phyloP scores from a whole-genome alignment of 192 early-diverging fungal species.

The Martensiomyces pterosporus region DNA sequence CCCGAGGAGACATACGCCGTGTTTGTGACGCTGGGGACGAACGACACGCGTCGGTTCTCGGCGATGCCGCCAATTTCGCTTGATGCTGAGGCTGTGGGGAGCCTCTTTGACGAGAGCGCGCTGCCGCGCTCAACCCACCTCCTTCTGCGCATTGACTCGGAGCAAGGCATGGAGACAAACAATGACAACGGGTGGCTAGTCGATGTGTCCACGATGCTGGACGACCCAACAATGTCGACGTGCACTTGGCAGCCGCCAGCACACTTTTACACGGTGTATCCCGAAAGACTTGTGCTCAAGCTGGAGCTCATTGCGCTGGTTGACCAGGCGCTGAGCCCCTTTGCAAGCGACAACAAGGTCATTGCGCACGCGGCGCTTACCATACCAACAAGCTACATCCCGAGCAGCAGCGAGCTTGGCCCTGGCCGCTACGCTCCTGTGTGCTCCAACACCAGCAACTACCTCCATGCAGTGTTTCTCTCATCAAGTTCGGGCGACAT shows the following conservation, averaged over 20 bases:
- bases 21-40: constrained; percentile 38
- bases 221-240: constrained; percentile 10
- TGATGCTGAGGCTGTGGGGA: constrained; percentile 22
- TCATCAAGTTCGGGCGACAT: constrained; percentile 17
- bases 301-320: constrained; percentile 42
- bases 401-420: constrained; percentile 25
- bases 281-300: constrained; percentile 40
- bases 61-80: constrained; percentile 23
- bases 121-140: constrained; percentile 45
- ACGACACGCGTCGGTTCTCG: constrained; percentile 24
- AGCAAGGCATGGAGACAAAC: constrained; percentile 28
- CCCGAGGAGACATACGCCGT: constrained; percentile 26
- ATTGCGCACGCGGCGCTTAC: constrained; percentile 34
- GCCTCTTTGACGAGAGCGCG: constrained; percentile 27
- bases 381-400: constrained; percentile 25
- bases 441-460: constrained; percentile 27
- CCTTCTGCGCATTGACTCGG: constrained; percentile 37
- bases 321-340: constrained; percentile 35
- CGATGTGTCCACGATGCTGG: constrained; percentile 29
- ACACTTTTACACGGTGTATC: constrained; percentile 37
- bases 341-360: constrained; percentile 20
- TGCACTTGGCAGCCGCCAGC: constrained; percentile 33
- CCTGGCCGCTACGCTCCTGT: constrained; percentile 24
- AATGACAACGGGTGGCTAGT: constrained; percentile 14
- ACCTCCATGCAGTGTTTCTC: constrained; percentile 29